Percentiles rank a stretch among this genome's conserved stretches.
phyloP scores from a whole-genome alignment of 1,139 yeast species.

The Geotrichum carabidarum region DNA sequence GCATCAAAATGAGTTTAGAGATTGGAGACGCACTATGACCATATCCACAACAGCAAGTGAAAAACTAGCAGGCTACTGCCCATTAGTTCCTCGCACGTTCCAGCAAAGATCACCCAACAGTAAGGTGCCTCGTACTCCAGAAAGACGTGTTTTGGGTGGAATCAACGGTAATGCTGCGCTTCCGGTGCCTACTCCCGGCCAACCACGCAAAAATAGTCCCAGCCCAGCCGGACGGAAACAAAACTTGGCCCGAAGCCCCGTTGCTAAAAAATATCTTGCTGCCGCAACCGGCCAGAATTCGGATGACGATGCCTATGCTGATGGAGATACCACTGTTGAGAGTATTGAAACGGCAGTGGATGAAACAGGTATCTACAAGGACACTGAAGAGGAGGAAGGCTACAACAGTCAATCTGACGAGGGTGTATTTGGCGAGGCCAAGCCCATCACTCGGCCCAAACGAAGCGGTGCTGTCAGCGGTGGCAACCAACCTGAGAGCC shows the following conservation, averaged over 20 bases:
- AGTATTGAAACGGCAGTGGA: neutral
- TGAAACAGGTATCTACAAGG: neutral
- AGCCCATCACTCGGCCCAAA: neutral
- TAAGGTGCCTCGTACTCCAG: slow-evolving; percentile 59
- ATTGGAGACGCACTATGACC: slow-evolving; percentile 94
- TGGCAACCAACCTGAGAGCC: neutral
- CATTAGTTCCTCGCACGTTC: slow-evolving; percentile 48
- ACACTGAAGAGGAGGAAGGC: neutral
- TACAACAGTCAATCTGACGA: neutral
- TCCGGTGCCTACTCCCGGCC: slow-evolving; percentile 93
- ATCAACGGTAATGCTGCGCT: slow-evolving; percentile 71
- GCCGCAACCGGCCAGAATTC: slow-evolving; percentile 9
- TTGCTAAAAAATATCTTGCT: slow-evolving; percentile 12
- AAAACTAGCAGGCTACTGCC: slow-evolving; percentile 68
- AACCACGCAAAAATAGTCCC: slow-evolving; percentile 65
- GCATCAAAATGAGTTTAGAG: slow-evolving; percentile 92
- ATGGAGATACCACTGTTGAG: neutral
- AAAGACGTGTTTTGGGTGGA: slow-evolving; percentile 69
- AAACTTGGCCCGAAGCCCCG: neutral
- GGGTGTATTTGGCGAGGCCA: neutral
- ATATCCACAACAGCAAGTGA: slow-evolving; percentile 65
- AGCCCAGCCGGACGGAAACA: slow-evolving; percentile 22
- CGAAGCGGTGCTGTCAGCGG: neutral
- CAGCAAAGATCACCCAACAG: slow-evolving; percentile 38
- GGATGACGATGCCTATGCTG: slow-evolving; percentile 10